Evolutionary conservation across 1,284 basidiomycete genomes (phyloP).

Genomic region (Tylopilus sp.): DNA sequence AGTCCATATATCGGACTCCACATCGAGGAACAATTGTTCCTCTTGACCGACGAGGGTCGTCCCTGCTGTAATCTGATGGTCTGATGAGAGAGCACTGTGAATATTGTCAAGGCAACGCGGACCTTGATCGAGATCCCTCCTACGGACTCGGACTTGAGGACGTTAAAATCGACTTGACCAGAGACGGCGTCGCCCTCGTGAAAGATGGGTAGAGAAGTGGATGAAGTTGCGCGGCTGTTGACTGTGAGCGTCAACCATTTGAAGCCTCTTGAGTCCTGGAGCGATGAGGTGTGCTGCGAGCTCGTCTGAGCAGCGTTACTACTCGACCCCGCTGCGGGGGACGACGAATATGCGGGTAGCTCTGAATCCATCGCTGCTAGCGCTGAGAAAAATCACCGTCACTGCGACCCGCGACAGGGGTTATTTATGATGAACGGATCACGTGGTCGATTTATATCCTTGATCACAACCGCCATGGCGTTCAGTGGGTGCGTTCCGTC

Average conservation of each 20-base stretch:
- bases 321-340: background rate
- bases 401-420: conserved; percentile 10
- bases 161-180: conserved; percentile 43
- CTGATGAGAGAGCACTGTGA: background rate
- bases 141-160: conserved; percentile 43
- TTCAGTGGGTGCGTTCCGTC: conserved; percentile 20
- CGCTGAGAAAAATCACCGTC: too few species aligned
- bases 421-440: conserved; percentile 11
- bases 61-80: conserved; percentile 38
- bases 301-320: background rate
- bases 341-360: conserved; percentile 16
- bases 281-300: conserved; percentile 34
- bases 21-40: conserved; percentile 41
- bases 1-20: conserved; percentile 39
- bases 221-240: conserved; percentile 37
- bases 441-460: conserved; percentile 8
- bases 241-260: conserved; percentile 44
- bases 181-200: conserved; percentile 43
- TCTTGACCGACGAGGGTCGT: conserved; percentile 45
- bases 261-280: conserved; percentile 40
- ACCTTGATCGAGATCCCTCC: conserved; percentile 45
- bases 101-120: conserved; percentile 7
- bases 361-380: conserved; percentile 8
- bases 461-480: conserved; percentile 15
- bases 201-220: conserved; percentile 38